A percentile compares a stretch with the other conserved stretches of the same genome.
Conservation (phyloP, 495 filamentous ascomycete genomes). For the Chaetomium fimeti region DNA sequence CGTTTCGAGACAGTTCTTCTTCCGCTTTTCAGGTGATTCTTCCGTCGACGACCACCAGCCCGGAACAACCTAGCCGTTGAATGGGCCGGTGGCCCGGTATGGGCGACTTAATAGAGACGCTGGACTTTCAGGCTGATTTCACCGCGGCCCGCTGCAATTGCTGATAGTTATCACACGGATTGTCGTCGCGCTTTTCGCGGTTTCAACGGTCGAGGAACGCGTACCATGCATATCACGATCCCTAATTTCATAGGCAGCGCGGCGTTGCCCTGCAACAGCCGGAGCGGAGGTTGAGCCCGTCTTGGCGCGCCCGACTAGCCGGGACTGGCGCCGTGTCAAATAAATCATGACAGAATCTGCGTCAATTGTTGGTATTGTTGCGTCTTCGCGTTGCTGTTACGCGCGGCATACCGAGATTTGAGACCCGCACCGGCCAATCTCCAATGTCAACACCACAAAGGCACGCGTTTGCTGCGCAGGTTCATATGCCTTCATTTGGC, state of each 20-base stretch:
- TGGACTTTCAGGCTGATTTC: conserved; percentile 8
- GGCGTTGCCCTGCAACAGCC: neutral
- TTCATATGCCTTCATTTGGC: neutral
- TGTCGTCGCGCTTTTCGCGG: neutral
- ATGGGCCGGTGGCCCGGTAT: conserved; percentile 10
- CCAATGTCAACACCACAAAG: neutral
- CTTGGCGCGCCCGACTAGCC: conserved; percentile 11
- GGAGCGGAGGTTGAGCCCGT: conserved; percentile 2
- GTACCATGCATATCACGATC: conserved; percentile 16
- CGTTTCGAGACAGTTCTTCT: neutral
- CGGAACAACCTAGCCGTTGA: conserved; percentile 2
- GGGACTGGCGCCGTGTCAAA: conserved; percentile 11
- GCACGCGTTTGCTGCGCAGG: neutral
- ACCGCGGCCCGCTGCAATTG: neutral
- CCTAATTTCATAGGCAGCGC: conserved; percentile 17
- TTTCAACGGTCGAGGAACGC: neutral
- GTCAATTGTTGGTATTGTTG: conserved; percentile 8
- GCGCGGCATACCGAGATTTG: conserved; percentile 11
- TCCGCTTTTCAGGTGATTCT: neutral
- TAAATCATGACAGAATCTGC: conserved; percentile 3
- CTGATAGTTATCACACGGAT: neutral
- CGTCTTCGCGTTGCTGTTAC: neutral
- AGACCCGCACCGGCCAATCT: conserved; percentile 4
- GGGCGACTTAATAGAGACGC: neutral
- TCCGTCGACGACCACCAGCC: neutral